Percentiles rank a stretch among this genome's conserved stretches.
These are phyloP conservation scores for Neofusicoccum sp. DNA, from an alignment of 2,329 filamentous ascomycete species.

Conservation along the genomic window DNA sequence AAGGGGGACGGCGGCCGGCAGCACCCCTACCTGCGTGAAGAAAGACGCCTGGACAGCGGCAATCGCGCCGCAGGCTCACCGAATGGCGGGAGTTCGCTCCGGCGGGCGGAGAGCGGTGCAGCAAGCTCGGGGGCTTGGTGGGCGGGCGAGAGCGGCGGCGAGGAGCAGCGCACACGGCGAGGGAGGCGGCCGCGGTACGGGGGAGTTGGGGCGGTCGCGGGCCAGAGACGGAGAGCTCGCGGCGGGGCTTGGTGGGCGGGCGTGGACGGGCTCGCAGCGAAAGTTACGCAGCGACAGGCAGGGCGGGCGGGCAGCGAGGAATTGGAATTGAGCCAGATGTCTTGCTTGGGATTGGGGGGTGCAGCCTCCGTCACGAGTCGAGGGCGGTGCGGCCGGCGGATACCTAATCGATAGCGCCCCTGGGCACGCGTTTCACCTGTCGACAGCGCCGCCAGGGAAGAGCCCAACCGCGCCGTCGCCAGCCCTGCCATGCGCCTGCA, in stretches of 20 bases:
- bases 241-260: conserved; percentile 1
- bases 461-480: background rate
- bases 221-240: conserved; percentile 1
- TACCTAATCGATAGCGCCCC: conserved; percentile 8
- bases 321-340: conserved; percentile 15
- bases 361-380: background rate
- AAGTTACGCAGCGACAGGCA: conserved; percentile 9
- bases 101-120: background rate
- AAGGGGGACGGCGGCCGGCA: conserved; percentile 2
- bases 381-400: conserved; percentile 4
- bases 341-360: conserved; percentile 11
- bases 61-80: background rate
- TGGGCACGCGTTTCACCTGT: conserved; percentile 12
- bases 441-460: background rate
- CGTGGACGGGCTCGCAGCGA: background rate
- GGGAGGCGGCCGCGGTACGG: conserved; percentile 10
- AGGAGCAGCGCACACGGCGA: conserved; percentile 10
- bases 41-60: background rate
- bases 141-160: background rate
- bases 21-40: conserved; percentile 18
- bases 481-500: background rate
- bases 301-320: background rate
- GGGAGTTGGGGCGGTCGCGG: conserved; percentile 11
- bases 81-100: background rate
- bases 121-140: background rate